phyloP scores from a whole-genome alignment of 2,329 filamentous ascomycete species.

The Fusarium drepaniforme region DNA sequence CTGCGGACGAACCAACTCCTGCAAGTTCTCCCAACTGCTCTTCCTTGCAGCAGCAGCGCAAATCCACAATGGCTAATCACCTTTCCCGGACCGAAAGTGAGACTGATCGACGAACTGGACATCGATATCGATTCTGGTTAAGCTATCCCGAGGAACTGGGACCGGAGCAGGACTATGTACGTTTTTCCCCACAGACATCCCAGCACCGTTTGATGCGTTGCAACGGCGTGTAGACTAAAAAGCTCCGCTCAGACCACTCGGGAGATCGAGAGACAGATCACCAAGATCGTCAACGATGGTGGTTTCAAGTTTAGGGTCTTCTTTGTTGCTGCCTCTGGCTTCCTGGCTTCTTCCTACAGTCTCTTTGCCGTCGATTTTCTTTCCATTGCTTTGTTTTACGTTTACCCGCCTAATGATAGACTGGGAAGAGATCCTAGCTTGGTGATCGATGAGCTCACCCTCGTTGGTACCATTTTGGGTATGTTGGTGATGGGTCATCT shows the following conservation, averaged over 20 bases:
- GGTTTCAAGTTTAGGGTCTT: constrained; percentile 28
- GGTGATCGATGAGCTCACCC: constrained; percentile 23
- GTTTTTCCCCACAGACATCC: not conserved
- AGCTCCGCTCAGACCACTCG: constrained; percentile 5
- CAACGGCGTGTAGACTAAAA: not conserved
- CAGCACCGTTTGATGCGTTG: not conserved
- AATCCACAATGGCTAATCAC: constrained; percentile 7
- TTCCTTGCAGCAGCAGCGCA: not conserved
- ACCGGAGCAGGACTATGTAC: constrained; percentile 24
- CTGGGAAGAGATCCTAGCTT: not conserved
- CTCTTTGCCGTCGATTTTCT: constrained; percentile 20
- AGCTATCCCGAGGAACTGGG: constrained; percentile 17
- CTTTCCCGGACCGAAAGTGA: not conserved
- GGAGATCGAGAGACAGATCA: constrained; percentile 30
- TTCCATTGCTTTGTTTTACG: constrained; percentile 20
- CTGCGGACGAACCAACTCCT: not conserved
- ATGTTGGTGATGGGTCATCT: constrained; percentile 26
- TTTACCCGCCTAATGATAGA: constrained; percentile 6
- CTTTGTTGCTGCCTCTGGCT: constrained; percentile 30
- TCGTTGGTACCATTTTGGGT: constrained; percentile 23
- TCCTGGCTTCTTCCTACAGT: constrained; percentile 22
- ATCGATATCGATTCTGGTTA: constrained; percentile 13
- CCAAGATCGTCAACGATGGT: constrained; percentile 26
- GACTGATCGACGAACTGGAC: not conserved
- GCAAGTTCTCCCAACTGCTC: not conserved